phyloP scores from a whole-genome alignment of 2,329 filamentous ascomycete genomes.

The Eutypa lata region DNA sequence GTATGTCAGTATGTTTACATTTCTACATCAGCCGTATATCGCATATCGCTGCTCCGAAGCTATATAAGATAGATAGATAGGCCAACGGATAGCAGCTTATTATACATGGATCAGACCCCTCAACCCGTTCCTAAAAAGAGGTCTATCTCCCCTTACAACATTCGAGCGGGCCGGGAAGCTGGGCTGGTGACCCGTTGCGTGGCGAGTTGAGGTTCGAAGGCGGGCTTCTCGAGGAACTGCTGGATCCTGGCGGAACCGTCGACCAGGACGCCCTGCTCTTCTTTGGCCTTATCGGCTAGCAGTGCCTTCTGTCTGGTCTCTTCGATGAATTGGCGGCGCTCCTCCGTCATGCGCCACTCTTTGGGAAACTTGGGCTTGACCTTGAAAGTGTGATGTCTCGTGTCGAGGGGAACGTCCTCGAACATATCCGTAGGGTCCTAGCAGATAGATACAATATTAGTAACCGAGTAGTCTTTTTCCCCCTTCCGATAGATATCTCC shows the following conservation, averaged over 20 bases:
- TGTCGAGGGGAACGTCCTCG: slow-evolving; percentile 84
- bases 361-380: slow-evolving; percentile 69
- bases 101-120: no score
- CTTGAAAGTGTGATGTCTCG: slow-evolving; percentile 76
- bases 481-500: no score
- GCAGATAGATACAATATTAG: slow-evolving; percentile 8
- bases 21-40: slow-evolving; percentile 7
- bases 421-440: slow-evolving; percentile 76
- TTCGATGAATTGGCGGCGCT: slow-evolving; percentile 65
- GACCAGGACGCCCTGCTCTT: slow-evolving; percentile 54
- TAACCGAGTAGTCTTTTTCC: not conserved
- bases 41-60: not conserved
- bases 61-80: not conserved
- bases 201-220: not conserved
- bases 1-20: slow-evolving; percentile 3
- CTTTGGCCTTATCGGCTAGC: slow-evolving; percentile 52
- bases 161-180: no score
- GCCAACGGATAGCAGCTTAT: not conserved
- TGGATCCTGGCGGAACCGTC: slow-evolving; percentile 52
- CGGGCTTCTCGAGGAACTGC: slow-evolving; percentile 25
- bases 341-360: slow-evolving; percentile 75
- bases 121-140: slow-evolving; percentile 1
- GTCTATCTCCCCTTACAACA: not conserved
- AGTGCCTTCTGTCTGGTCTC: slow-evolving; percentile 51
- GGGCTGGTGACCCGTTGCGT: no score